Evolutionary conservation across 1,139 yeast species (phyloP).

Genomic region (Nakaseomyces kungkrabaensis): DNA sequence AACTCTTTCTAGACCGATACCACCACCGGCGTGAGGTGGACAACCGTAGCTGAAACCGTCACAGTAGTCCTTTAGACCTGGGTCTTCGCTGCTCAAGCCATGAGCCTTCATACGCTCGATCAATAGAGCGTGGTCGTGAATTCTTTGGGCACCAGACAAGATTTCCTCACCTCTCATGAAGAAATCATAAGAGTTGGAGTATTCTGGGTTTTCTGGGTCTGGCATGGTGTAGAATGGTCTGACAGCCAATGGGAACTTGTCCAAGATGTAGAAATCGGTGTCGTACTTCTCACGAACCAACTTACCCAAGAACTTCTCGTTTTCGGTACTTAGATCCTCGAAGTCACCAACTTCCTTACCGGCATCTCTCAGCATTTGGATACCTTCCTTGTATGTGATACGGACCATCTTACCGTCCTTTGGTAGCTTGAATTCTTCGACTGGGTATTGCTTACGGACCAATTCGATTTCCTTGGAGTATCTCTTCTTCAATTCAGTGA

Average conservation of each 20-base stretch:
- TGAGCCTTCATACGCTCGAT: constrained; percentile 72
- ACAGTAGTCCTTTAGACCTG: constrained; percentile 83
- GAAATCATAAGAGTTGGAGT: constrained; percentile 94
- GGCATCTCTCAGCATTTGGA: constrained; percentile 75
- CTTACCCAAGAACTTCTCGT: constrained; percentile 87
- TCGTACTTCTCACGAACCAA: constrained; percentile 87
- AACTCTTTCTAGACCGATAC: constrained; percentile 97
- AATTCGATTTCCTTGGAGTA: constrained; percentile 75
- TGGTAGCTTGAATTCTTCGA: constrained; percentile 92
- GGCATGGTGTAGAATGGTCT: constrained; percentile 99
- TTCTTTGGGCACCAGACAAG: constrained; percentile 97
- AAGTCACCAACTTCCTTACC: constrained; percentile 60
- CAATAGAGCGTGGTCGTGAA: constrained; percentile 83
- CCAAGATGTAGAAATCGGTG: constrained; percentile 95
- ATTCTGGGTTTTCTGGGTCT: constrained; percentile 79
- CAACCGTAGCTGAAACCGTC: constrained; percentile 92
- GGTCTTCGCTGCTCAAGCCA: constrained; percentile 68
- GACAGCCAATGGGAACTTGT: constrained; percentile 91
- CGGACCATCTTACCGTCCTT: constrained; percentile 83
- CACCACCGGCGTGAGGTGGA: constrained; percentile 99
- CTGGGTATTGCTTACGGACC: constrained; percentile 93
- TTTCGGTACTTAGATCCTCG: constrained; percentile 88
- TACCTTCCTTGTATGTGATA: constrained; percentile 83
- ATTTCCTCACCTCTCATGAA: constrained; percentile 99
- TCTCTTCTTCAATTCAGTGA: constrained; percentile 70